A percentile compares a stretch with the other conserved stretches of the same genome.
Evolutionary conservation across 2,329 filamentous ascomycete genomes (phyloP).

Genomic region (Penicillium palitans): DNA sequence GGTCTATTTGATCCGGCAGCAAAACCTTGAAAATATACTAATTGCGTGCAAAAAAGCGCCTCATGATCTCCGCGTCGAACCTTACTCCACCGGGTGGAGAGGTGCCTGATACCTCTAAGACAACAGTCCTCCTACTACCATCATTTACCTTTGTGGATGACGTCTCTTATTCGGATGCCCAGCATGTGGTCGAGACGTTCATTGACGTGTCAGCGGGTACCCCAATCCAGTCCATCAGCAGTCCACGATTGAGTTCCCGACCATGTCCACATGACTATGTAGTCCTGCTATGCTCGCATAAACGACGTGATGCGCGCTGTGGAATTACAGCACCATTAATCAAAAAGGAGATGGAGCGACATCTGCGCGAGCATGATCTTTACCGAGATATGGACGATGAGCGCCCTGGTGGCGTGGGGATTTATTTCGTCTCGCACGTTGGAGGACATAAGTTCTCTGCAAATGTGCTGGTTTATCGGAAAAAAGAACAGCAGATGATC

Average conservation of each 20-base stretch:
- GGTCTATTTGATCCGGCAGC: neutral
- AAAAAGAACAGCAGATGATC: constrained; percentile 54
- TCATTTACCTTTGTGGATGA: neutral
- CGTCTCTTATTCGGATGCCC: neutral
- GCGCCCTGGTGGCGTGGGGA: constrained; percentile 78
- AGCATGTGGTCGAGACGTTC: neutral
- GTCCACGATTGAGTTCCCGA: neutral
- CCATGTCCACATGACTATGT: constrained; percentile 57
- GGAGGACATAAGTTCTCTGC: constrained; percentile 93
- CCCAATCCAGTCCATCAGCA: neutral
- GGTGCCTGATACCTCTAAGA: neutral
- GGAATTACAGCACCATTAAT: constrained; percentile 84
- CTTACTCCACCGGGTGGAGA: neutral
- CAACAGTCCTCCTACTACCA: neutral
- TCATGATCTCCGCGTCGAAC: neutral
- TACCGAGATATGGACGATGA: constrained; percentile 80
- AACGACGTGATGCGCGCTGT: constrained; percentile 84
- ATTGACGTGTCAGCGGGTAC: neutral
- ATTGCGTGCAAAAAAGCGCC: neutral
- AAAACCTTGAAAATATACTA: neutral
- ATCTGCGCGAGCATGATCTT: constrained; percentile 76
- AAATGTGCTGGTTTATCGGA: constrained; percentile 84
- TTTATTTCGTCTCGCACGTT: constrained; percentile 90
- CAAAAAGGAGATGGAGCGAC: constrained; percentile 76
- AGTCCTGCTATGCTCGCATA: constrained; percentile 86